Base-by-base conservation (phyloP, 2,329 filamentous ascomycete species). In the Xylaria sp. region DNA sequence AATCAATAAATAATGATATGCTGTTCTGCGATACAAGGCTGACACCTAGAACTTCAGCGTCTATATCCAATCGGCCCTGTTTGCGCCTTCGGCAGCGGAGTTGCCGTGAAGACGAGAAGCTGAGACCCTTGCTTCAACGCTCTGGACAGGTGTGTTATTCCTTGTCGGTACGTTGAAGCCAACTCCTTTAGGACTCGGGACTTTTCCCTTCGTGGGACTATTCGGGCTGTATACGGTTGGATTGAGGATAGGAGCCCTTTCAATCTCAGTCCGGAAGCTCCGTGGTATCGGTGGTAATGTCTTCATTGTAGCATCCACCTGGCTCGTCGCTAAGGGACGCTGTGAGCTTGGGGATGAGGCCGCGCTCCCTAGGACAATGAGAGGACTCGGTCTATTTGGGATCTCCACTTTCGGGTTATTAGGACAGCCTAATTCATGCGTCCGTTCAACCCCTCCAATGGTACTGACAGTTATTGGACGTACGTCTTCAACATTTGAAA, bases 401-500 rank as follows among this genome's bases (percentile, higher is more conserved):
- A 41, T 65, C 20, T 69, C 57, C 15, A 61, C 46, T 6, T 71
- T 69, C 32, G 65, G 60, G 28, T 71, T 72, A 10, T 76, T 74
- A 3, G 79, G 78, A 60, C 76, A 81, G 45, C 77, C 79, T 39
- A 84, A 74, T 58, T 77, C 77, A 65, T 83, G 78, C 4, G 82
- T 78, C 60, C 80, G 79, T 67, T 80, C 65, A 62, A 79, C 69
- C 69, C 81, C 72, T 58, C 67, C 75, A 52, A 73, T 78, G 67
- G 72, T 77, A 58, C 65, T 78, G 68, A 60, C 76, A 46, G 78
- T 73, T 20, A 80, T 74, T 18, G 79, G 80, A 0, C 80, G 78
- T 69, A 87, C 83, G 70, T 87, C 85, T 15, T 84, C 80, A 36
- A 86, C 83, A 62, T 84, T 88, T 30, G 90, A 92, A 63, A 93